These are phyloP conservation scores for Neocallimastix lanati DNA, from an alignment of 192 early-diverging fungal genomes.

Conservation along the genomic window DNA sequence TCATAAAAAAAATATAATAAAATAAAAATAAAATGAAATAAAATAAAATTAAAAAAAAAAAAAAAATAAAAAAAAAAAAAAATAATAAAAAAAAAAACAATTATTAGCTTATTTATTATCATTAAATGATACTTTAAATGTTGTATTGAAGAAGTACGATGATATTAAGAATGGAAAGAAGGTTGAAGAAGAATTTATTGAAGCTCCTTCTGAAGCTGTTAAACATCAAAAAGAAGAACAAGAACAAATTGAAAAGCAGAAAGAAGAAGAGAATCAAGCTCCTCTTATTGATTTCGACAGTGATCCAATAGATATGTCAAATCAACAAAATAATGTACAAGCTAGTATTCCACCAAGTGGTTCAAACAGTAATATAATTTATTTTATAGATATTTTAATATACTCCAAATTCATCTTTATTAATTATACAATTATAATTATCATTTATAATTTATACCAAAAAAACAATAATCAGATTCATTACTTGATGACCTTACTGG, in stretches of 20 bases:
- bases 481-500: not conserved
- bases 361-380: not conserved
- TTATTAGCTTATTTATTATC: constrained; percentile 45
- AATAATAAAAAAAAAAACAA: too few species aligned
- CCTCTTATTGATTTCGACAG: not conserved
- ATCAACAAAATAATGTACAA: not conserved
- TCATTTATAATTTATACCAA: too few species aligned
- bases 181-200: not conserved
- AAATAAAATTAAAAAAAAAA: too few species aligned
- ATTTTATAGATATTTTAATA: too few species aligned
- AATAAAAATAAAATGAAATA: too few species aligned
- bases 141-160: constrained; percentile 50
- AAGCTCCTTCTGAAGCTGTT: not conserved
- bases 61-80: too few species aligned
- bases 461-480: not conserved
- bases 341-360: not conserved
- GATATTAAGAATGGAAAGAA: constrained; percentile 2
- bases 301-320: not conserved
- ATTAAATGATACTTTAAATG: constrained; percentile 64
- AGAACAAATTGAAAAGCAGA: not conserved
- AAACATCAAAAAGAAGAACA: not conserved
- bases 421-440: too few species aligned
- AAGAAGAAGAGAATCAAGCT: not conserved
- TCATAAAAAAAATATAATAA: too few species aligned
- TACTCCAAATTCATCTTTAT: too few species aligned